phyloP scores from a whole-genome alignment of 257 asterid genomes.

The Misopates orontium region DNA sequence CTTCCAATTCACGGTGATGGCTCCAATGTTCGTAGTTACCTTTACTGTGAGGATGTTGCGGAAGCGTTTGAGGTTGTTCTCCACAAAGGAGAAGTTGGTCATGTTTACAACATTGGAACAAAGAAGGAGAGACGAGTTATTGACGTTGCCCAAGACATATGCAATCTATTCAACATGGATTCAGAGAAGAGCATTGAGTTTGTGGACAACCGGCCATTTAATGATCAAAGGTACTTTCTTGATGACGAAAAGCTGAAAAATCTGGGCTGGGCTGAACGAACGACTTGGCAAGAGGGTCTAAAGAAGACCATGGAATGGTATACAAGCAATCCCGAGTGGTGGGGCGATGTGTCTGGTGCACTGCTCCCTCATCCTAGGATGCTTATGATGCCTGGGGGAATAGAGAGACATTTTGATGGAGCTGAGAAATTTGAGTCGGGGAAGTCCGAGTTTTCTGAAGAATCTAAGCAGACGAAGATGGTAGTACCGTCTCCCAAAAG shows the following conservation, averaged over 20 bases:
- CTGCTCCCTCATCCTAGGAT: constrained; percentile 97
- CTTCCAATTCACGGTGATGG: constrained; percentile 99
- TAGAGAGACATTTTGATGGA: constrained; percentile 64
- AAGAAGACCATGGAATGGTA: constrained; percentile 92
- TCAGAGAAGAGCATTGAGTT: constrained; percentile 69
- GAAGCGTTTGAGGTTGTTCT: constrained; percentile 94
- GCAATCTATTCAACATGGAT: constrained; percentile 81
- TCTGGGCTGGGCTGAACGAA: constrained; percentile 87
- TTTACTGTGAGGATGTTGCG: constrained; percentile 94
- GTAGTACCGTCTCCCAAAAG: constrained; percentile 52
- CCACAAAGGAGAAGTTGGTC: constrained; percentile 95
- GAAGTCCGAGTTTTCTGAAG: constrained; percentile 47
- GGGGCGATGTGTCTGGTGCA: constrained; percentile 99
- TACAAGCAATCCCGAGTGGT: constrained; percentile 79
- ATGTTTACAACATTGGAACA: constrained; percentile 90
- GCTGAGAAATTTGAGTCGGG: constrained; percentile 65
- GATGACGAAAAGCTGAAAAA: constrained; percentile 86
- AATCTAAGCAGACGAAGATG: constrained; percentile 47
- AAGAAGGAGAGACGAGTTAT: constrained; percentile 91
- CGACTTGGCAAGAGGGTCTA: constrained; percentile 91
- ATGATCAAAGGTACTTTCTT: constrained; percentile 93
- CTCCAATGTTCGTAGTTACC: constrained; percentile 87
- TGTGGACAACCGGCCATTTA: constrained; percentile 94
- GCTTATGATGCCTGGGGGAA: constrained; percentile 94
- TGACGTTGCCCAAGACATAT: constrained; percentile 84